Evolutionary conservation across 495 filamentous ascomycete species (phyloP).

Genomic region (Aspergillus carlsbadensis): DNA sequence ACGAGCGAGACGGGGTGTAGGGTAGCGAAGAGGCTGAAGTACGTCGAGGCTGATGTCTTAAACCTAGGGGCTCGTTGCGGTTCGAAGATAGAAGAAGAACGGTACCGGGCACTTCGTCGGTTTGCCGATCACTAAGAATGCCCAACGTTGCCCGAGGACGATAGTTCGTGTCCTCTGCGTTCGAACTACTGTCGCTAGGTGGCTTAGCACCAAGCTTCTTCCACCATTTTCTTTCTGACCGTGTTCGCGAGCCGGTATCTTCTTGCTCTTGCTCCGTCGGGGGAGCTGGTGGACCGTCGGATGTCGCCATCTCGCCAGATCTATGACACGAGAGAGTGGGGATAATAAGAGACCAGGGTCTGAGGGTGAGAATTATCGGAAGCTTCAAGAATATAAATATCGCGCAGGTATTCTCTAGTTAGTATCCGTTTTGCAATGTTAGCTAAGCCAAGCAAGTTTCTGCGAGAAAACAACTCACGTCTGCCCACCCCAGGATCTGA

Average conservation of each 20-base stretch:
- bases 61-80: conserved; percentile 78
- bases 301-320: conserved; percentile 2
- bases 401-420: conserved; percentile 1
- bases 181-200: not conserved
- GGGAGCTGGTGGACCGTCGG: not conserved
- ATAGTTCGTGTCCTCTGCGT: conserved; percentile 23
- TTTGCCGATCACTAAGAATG: conserved; percentile 77
- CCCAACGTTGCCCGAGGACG: conserved; percentile 72
- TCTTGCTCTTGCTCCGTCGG: not conserved
- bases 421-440: not conserved
- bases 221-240: conserved; percentile 7
- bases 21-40: conserved; percentile 76
- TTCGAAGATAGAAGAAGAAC: conserved; percentile 73
- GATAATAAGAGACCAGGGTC: not conserved
- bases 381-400: not conserved
- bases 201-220: not conserved
- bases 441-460: not conserved
- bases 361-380: not conserved
- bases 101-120: conserved; percentile 91
- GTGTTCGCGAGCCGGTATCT: not conserved
- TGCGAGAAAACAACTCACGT: conserved; percentile 1
- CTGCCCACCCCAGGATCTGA: not conserved
- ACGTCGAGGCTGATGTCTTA: conserved; percentile 70
- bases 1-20: conserved; percentile 44
- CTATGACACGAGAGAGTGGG: not conserved